Conservation (phyloP, 1,284 basidiomycete genomes). For the Rhizoctonia solani region DNA sequence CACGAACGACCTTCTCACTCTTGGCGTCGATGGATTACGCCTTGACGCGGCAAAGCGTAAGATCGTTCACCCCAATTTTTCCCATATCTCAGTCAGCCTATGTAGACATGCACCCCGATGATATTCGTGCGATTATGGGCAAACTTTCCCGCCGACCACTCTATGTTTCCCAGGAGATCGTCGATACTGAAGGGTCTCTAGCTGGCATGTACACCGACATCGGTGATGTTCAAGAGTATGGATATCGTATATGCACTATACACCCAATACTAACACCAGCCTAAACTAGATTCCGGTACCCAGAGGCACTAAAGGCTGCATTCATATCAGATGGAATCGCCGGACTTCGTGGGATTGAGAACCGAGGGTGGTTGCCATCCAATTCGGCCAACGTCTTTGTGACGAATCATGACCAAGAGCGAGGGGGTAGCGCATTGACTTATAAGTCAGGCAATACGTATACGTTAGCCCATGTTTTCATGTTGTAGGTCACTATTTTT, state of each 20-base stretch:
- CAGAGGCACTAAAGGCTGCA: conserved; percentile 54
- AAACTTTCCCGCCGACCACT: conserved; percentile 56
- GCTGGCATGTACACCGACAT: conserved; percentile 15
- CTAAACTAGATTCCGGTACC: conserved; percentile 61
- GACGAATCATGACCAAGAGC: conserved; percentile 70
- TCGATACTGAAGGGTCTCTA: conserved; percentile 4
- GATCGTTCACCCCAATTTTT: not conserved
- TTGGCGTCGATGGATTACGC: conserved; percentile 41
- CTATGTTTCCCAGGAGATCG: conserved; percentile 8
- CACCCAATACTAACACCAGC: not conserved
- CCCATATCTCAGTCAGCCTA: not conserved
- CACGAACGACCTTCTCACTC: conserved; percentile 28
- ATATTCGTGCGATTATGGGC: conserved; percentile 56
- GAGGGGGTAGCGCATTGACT: conserved; percentile 57
- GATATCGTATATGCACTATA: conserved; percentile 38
- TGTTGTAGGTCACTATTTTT: conserved; percentile 47
- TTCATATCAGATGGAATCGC: conserved; percentile 59
- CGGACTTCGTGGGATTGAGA: conserved; percentile 59
- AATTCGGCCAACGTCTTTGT: conserved; percentile 66
- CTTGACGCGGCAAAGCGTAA: conserved; percentile 65
- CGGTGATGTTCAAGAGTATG: conserved; percentile 69
- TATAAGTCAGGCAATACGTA: conserved; percentile 64
- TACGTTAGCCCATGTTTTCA: conserved; percentile 62
- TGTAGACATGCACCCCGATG: conserved; percentile 21
- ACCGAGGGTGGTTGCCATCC: conserved; percentile 55